Base-by-base conservation (phyloP, 73 alveolate genomes). In the Paramecium tetraurelia region DNA sequence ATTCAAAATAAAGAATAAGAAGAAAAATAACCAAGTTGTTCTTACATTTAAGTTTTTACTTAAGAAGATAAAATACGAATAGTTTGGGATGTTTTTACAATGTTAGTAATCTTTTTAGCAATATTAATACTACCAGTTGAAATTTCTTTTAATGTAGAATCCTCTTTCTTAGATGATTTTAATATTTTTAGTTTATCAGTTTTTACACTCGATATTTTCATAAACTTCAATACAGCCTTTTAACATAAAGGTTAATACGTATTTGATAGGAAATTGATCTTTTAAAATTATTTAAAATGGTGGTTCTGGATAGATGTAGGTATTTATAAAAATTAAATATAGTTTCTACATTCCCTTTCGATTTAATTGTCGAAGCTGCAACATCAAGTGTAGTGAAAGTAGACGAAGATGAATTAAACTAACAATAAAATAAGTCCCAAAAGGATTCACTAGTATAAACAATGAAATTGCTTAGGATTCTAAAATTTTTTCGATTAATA, bases 291-390 rank as follows among this genome's bases (percentile, higher is more conserved):
- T 85, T 33, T 95, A 7, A 95, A 80, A 85, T 20, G 43, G 31
- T 95, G 96, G 96, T 95, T 95, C 36, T 69, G 95, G 92, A 35
- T 95, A 14, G 97, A 95, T 85, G 86, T 86, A 16, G 59, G 84
- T 86, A 86, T 31, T 11, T 14, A n/a, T 29, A 12, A 1, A 29
- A 0, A 41, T 11, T 18, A n/a, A 35, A 14, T 6, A 38, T 93
- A 58, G 69, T 92, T 22, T 58, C 96, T 10, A 80, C 96, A 46
- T 53, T 95, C 75, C 95, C 93, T 11, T 40, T 40, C 41, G 86
- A 86, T 92, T 7, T 93, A 31, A 71, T 85, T 33, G 69, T 94
- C 58, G 27, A 90, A 29, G 31, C 72, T 27, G 93, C 83, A 36
- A 38, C 84, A 27, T 27, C 84, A 12, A 24, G 84, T 63, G 84